phyloP scores from a whole-genome alignment of 441 rosid species.

The Pelargonium australe region DNA sequence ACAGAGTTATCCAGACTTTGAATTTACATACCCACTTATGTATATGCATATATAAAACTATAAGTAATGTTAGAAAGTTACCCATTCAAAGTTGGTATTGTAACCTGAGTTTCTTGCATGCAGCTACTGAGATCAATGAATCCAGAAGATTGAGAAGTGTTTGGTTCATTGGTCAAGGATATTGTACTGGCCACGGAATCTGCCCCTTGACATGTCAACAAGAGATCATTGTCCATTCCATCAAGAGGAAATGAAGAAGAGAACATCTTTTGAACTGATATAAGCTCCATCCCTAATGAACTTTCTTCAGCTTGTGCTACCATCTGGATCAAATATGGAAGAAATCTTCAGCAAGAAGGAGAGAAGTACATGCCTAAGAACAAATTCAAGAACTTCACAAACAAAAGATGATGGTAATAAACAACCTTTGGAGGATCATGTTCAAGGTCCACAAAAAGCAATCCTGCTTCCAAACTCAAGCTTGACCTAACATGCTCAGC shows the following conservation, averaged over 20 bases:
- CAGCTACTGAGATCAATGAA: conserved; percentile 68
- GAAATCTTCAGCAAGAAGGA: conserved; percentile 5
- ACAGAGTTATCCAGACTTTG: too few relatives aligned
- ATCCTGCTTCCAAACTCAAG: conserved; percentile 45
- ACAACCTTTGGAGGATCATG: conserved; percentile 87
- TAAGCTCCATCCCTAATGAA: conserved; percentile 45
- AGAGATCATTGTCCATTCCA: conserved; percentile 24
- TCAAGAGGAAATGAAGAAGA: conserved; percentile 40
- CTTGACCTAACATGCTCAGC: conserved; percentile 49
- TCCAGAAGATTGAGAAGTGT: conserved; percentile 39
- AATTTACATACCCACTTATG: background rate
- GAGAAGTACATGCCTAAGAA: conserved; percentile 8
- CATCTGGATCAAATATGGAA: conserved; percentile 47
- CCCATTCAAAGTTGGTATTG: conserved; percentile 91
- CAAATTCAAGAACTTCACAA: background rate
- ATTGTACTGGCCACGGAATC: conserved; percentile 18
- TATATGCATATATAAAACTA: conserved; percentile 4
- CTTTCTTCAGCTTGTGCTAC: conserved; percentile 40
- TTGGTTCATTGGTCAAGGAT: conserved; percentile 25
- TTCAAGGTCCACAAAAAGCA: conserved; percentile 63
- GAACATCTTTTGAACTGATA: conserved; percentile 54
- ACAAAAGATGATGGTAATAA: conserved; percentile 6
- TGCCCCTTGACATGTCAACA: conserved; percentile 18
- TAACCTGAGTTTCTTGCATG: conserved; percentile 59
- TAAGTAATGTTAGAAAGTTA: conserved; percentile 28